Conservation (phyloP, 148 eudicot species). For the Rhododendron vialii region DNA sequence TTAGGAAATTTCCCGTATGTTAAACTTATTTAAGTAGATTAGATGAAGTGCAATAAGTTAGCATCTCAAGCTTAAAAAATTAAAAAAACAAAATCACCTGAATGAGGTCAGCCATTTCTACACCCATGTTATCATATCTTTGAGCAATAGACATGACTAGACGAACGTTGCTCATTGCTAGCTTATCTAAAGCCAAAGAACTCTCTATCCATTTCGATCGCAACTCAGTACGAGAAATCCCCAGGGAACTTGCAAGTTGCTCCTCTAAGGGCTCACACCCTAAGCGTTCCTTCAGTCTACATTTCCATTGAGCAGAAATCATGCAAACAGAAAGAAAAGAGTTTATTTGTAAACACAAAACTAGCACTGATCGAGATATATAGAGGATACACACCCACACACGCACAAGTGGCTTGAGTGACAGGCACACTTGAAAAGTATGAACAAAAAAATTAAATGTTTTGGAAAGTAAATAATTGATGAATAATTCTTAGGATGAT, state of each 20-base stretch:
- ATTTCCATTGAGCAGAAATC: constrained; percentile 11
- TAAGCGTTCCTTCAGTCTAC: constrained; percentile 68
- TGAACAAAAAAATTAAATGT: not conserved
- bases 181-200: constrained; percentile 82
- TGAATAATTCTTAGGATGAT: not conserved
- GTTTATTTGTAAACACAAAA: not conserved
- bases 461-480: not conserved
- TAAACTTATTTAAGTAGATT: not conserved
- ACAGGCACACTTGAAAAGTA: not conserved
- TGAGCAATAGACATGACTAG: constrained; percentile 96
- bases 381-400: not conserved
- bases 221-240: constrained; percentile 59
- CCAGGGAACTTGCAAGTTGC: constrained; percentile 70
- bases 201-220: constrained; percentile 66
- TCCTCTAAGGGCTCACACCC: constrained; percentile 90
- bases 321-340: not conserved
- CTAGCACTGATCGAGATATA: not conserved
- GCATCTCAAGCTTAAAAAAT: not conserved
- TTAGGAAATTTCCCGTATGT: not conserved
- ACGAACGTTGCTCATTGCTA: constrained; percentile 93
- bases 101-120: constrained; percentile 89
- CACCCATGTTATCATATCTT: constrained; percentile 87
- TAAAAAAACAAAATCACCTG: constrained; percentile 46
- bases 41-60: not conserved
- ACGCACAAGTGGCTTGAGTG: not conserved